phyloP scores from a whole-genome alignment of 129 eudicot genomes.

The Artemisia tridentata region DNA sequence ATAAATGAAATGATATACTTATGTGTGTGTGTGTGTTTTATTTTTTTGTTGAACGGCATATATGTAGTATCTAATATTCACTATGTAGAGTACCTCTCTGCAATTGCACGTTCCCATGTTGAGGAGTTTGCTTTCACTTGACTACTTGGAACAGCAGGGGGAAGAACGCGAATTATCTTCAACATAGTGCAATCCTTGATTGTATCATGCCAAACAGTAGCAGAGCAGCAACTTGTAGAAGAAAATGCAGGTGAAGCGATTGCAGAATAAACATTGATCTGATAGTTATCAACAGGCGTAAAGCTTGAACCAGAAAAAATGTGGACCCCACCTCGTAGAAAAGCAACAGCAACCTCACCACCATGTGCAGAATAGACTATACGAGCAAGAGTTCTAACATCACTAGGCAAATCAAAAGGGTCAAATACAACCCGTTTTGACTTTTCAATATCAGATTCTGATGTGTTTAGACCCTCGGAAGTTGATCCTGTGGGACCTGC shows the following conservation, averaged over 20 bases:
- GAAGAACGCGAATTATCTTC: conserved; percentile 92
- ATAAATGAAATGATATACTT: neutral
- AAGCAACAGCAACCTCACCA: conserved; percentile 97
- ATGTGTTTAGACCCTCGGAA: conserved; percentile 39
- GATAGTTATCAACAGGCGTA: conserved; percentile 83
- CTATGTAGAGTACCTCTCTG: conserved; percentile 65
- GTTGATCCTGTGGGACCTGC: conserved; percentile 34
- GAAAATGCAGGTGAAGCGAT: conserved; percentile 99
- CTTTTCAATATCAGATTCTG: conserved; percentile 56
- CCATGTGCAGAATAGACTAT: conserved; percentile 97
- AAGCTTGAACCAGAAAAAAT: conserved; percentile 84
- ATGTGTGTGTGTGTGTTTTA: too few relatives aligned
- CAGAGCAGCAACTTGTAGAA: conserved; percentile 99
- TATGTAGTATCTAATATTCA: neutral
- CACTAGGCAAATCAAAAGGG: conserved; percentile 97
- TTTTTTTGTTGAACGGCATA: neutral
- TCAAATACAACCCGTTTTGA: conserved; percentile 75
- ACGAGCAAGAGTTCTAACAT: conserved; percentile 92
- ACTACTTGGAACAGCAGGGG: conserved; percentile 79
- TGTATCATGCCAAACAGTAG: conserved; percentile 97
- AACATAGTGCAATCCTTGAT: conserved; percentile 71
- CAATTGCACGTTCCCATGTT: conserved; percentile 96
- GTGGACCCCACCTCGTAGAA: conserved; percentile 85
- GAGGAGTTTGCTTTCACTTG: conserved; percentile 81
- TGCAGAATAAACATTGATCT: conserved; percentile 83